A percentile compares a stretch with the other conserved stretches of the same genome.
phyloP scores from a whole-genome alignment of 306 rosid species.

The Cucurbita maxima region DNA sequence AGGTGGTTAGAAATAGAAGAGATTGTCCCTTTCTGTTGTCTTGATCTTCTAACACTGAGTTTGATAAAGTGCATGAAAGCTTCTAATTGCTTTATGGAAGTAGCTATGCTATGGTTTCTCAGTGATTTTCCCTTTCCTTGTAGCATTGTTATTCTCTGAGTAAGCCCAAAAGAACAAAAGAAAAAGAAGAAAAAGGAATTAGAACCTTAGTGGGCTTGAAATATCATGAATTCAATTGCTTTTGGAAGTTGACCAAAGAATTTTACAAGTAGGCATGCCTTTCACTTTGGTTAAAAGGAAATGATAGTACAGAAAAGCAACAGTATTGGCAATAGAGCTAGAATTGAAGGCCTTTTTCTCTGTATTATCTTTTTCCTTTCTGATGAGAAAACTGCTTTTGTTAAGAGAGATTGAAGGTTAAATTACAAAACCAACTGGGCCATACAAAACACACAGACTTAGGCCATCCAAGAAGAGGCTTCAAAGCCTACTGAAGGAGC shows the following conservation, averaged over 20 bases:
- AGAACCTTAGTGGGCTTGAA: neutral
- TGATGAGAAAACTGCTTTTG: neutral
- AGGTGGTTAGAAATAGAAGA: neutral
- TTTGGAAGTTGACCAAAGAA: conserved; percentile 16
- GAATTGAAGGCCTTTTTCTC: neutral
- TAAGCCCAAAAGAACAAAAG: neutral
- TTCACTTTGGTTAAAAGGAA: conserved; percentile 15
- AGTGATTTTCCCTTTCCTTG: neutral
- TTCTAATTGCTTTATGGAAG: neutral
- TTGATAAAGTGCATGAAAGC: neutral
- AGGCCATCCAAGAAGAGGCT: neutral
- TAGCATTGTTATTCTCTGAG: neutral
- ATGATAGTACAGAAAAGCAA: neutral
- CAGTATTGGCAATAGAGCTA: neutral
- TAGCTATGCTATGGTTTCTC: neutral
- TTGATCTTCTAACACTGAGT: neutral
- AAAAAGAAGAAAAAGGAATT: neutral
- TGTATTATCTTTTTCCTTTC: neutral
- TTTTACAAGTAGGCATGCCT: conserved; percentile 12
- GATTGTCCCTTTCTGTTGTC: neutral
- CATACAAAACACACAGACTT: neutral
- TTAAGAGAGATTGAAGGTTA: neutral
- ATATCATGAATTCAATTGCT: conserved; percentile 6
- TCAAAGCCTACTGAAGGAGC: neutral
- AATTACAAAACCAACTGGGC: neutral